Conservation (phyloP, 768 basidiomycete species). For the Suillus subaureus region DNA sequence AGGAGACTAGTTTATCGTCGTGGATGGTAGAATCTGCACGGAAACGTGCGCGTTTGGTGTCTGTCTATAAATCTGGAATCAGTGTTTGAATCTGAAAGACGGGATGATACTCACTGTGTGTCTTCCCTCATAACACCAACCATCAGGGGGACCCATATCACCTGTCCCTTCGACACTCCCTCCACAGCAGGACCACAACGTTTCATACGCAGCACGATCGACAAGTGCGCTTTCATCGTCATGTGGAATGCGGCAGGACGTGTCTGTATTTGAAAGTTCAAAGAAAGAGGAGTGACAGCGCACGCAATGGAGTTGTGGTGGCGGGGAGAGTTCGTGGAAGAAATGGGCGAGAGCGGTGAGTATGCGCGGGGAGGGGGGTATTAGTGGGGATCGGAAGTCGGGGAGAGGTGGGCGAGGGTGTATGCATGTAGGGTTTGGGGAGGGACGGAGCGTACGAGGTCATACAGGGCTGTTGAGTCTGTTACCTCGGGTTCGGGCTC, state of each 20-base stretch:
- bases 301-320: conserved; percentile 71
- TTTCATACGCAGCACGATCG: conserved; percentile 59
- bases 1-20: conserved; percentile 70
- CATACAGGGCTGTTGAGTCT: conserved; percentile 46
- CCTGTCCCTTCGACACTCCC: conserved; percentile 74
- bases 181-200: conserved; percentile 76
- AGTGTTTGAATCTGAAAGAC: neutral
- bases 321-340: conserved; percentile 63
- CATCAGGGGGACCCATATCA: conserved; percentile 81
- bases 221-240: conserved; percentile 83
- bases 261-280: conserved; percentile 74
- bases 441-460: conserved; percentile 61
- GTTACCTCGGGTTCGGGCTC: conserved; percentile 30
- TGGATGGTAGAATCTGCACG: conserved; percentile 68
- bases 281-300: conserved; percentile 73
- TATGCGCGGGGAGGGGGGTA: conserved; percentile 36
- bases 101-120: conserved; percentile 53
- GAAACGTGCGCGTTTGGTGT: conserved; percentile 75
- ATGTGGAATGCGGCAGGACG: conserved; percentile 69
- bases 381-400: conserved; percentile 18
- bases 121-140: conserved; percentile 85
- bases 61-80: conserved; percentile 47
- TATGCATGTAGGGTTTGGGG: conserved; percentile 68
- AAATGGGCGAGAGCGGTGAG: conserved; percentile 56
- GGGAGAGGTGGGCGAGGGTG: conserved; percentile 51